A percentile compares a stretch with the other conserved stretches of the same genome.
These are phyloP conservation scores for Colletotrichum plurivorum DNA, from an alignment of 2,329 filamentous ascomycete species.

Conservation along the genomic window DNA sequence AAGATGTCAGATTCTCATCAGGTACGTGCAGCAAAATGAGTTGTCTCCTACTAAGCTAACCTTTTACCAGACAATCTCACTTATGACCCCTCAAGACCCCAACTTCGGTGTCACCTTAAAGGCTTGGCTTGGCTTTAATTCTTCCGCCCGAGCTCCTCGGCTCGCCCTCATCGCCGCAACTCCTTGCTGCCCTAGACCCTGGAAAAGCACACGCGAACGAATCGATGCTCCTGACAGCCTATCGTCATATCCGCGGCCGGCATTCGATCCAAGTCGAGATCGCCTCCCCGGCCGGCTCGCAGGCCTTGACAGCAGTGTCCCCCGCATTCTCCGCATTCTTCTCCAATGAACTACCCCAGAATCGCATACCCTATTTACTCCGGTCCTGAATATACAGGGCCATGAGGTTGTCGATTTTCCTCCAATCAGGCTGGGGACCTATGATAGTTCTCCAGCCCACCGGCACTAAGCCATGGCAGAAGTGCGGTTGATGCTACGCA, in stretches of 20 bases:
- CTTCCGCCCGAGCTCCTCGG: conserved; percentile 10
- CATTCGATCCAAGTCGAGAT: conserved; percentile 23
- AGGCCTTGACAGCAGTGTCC: conserved; percentile 17
- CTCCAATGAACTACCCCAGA: conserved; percentile 34
- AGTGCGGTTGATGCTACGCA: not conserved
- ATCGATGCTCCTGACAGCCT: not conserved
- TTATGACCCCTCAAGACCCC: not conserved
- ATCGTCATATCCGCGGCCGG: conserved; percentile 14
- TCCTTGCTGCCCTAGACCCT: not conserved
- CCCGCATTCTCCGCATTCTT: conserved; percentile 39
- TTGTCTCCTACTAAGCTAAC: too few relatives aligned
- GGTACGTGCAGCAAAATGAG: not conserved
- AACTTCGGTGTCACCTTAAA: conserved; percentile 13
- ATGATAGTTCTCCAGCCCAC: conserved; percentile 3
- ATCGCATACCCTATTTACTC: conserved; percentile 4
- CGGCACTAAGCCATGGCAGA: not conserved
- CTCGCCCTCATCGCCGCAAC: not conserved
- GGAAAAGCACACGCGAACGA: conserved; percentile 12
- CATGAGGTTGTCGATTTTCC: conserved; percentile 34
- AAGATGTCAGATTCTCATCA: not conserved
- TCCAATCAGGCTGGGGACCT: conserved; percentile 26
- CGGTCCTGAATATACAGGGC: conserved; percentile 8
- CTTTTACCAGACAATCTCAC: too few relatives aligned
- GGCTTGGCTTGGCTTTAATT: conserved; percentile 9
- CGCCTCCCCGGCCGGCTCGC: not conserved